A percentile compares a stretch with the other conserved stretches of the same genome.
phyloP scores from a whole-genome alignment of 169 alveolate species.

The Neospora caninum region DNA sequence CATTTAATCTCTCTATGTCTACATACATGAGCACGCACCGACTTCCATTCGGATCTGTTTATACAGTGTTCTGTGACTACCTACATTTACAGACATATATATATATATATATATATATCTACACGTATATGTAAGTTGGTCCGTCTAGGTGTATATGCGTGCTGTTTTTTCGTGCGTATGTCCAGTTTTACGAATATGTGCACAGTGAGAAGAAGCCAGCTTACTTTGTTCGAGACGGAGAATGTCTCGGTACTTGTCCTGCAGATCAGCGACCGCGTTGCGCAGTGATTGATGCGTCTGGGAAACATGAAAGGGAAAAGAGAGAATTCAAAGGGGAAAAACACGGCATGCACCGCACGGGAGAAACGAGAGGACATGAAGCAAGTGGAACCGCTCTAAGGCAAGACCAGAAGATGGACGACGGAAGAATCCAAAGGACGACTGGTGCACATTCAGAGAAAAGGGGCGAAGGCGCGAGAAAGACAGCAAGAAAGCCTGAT shows the following conservation, averaged over 20 bases:
- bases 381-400: background rate
- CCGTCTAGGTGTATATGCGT: too few species aligned
- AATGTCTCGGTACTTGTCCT: conserved; percentile 82
- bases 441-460: too few species aligned
- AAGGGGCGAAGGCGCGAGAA: background rate
- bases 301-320: background rate
- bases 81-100: too few species aligned
- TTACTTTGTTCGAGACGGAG: conserved; percentile 77
- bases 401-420: background rate
- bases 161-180: too few species aligned
- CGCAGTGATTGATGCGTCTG: conserved; percentile 78
- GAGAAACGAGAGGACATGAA: background rate
- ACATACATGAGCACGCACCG: too few species aligned
- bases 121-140: too few species aligned
- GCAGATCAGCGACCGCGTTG: conserved; percentile 80
- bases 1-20: too few species aligned
- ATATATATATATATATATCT: too few species aligned
- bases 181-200: too few species aligned
- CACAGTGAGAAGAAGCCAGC: background rate
- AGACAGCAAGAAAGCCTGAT: background rate
- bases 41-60: too few species aligned
- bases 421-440: background rate
- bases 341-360: background rate
- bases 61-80: too few species aligned
- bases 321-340: background rate